Evolutionary conservation across 331 rosid genomes (phyloP).

Genomic region (Erythrophleum ivorense): DNA sequence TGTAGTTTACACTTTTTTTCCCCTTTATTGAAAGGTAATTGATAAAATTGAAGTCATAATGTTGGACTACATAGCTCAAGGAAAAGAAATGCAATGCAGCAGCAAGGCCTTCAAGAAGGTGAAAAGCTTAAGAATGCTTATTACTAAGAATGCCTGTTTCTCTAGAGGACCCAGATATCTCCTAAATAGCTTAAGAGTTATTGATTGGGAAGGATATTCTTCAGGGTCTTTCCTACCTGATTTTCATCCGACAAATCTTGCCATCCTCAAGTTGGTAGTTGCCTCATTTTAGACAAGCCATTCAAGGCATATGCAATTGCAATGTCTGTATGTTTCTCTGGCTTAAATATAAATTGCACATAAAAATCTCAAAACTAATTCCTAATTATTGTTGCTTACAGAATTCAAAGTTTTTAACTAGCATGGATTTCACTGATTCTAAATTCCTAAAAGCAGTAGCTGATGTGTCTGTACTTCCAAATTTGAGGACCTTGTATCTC

Average conservation of each 20-base stretch:
- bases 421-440: conserved; percentile 34
- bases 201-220: conserved; percentile 31
- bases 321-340: not conserved
- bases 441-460: conserved; percentile 11
- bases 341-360: conserved; percentile 1
- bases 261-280: conserved; percentile 7
- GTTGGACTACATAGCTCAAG: too few relatives aligned
- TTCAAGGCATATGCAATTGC: conserved; percentile 31
- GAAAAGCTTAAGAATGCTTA: too few relatives aligned
- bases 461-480: conserved; percentile 14
- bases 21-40: too few relatives aligned
- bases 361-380: not conserved
- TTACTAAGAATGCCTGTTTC: not conserved
- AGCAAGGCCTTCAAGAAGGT: too few relatives aligned
- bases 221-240: conserved; percentile 8
- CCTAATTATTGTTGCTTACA: conserved; percentile 18
- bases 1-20: too few relatives aligned
- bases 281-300: conserved; percentile 32
- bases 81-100: too few relatives aligned
- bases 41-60: too few relatives aligned
- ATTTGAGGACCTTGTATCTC: conserved; percentile 23
- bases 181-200: conserved; percentile 31
- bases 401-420: conserved; percentile 24
- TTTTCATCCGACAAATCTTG: not conserved
- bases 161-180: conserved; percentile 33